These are phyloP conservation scores for Pichia sp. DNA, from an alignment of 1,139 yeast species.

Conservation along the genomic window DNA sequence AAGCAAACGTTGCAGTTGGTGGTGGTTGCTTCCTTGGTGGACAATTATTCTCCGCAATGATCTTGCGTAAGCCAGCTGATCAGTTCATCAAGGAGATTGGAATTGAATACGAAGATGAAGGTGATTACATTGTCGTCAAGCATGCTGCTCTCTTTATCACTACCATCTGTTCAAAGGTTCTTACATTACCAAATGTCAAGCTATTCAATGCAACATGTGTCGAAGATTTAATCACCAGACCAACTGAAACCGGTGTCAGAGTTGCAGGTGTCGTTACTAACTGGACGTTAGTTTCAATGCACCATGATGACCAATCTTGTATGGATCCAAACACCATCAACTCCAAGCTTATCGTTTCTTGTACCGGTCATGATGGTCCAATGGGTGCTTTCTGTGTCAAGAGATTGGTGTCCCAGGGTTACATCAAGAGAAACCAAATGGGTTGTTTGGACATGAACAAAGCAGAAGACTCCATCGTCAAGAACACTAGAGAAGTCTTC, in stretches of 20 bases:
- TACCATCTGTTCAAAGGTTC: constrained; percentile 62
- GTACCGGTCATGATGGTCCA: constrained; percentile 81
- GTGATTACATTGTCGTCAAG: constrained; percentile 72
- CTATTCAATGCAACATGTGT: constrained; percentile 78
- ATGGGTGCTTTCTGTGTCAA: constrained; percentile 77
- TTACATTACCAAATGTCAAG: constrained; percentile 67
- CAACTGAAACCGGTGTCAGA: constrained; percentile 50
- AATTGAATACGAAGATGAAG: constrained; percentile 69
- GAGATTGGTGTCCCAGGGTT: constrained; percentile 39
- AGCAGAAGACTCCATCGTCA: constrained; percentile 74
- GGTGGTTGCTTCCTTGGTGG: constrained; percentile 83
- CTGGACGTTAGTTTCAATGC: constrained; percentile 74
- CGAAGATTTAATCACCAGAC: constrained; percentile 67
- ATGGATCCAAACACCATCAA: too few species aligned
- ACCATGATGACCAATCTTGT: constrained; percentile 72
- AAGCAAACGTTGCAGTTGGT: constrained; percentile 70
- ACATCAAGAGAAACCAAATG: constrained; percentile 56
- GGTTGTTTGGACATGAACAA: constrained; percentile 73
- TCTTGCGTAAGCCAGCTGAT: constrained; percentile 72
- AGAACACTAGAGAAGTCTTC: constrained; percentile 57
- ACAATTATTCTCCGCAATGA: constrained; percentile 75
- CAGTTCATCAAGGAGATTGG: constrained; percentile 58
- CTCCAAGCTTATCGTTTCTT: constrained; percentile 65
- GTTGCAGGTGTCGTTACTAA: constrained; percentile 78
- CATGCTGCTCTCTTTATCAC: constrained; percentile 78